A percentile compares a stretch with the other conserved stretches of the same genome.
Evolutionary conservation across 1,284 basidiomycete species (phyloP).

Genomic region (Fomitopsis schrenkii): DNA sequence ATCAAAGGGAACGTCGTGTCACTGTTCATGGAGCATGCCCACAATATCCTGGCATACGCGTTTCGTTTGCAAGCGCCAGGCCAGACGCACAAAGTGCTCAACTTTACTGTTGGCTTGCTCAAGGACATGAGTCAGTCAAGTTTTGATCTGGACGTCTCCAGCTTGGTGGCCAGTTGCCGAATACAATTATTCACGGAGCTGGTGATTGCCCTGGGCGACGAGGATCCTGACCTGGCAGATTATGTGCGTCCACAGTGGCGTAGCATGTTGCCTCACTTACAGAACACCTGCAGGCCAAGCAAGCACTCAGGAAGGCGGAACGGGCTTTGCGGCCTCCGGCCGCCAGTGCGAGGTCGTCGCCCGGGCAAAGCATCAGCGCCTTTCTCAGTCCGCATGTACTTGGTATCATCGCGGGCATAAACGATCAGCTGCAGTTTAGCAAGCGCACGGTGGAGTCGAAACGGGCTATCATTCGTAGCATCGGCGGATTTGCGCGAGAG

Average conservation of each 20-base stretch:
- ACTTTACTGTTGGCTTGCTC: slow-evolving; percentile 58
- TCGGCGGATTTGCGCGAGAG: slow-evolving; percentile 70
- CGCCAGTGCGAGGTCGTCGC: slow-evolving; percentile 19
- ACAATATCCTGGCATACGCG: slow-evolving; percentile 68
- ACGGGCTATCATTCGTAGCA: slow-evolving; percentile 72
- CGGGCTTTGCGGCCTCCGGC: slow-evolving; percentile 25
- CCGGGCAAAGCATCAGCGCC: slow-evolving; percentile 28
- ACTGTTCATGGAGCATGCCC: slow-evolving; percentile 59
- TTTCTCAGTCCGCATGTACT: slow-evolving; percentile 77
- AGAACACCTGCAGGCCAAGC: slow-evolving; percentile 41
- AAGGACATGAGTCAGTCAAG: slow-evolving; percentile 31
- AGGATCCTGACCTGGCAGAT: slow-evolving; percentile 40
- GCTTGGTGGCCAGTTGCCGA: slow-evolving; percentile 60
- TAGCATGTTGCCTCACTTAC: background rate
- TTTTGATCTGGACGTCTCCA: slow-evolving; percentile 42
- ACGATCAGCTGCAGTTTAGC: slow-evolving; percentile 78
- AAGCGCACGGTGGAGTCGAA: slow-evolving; percentile 68
- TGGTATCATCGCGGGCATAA: slow-evolving; percentile 78
- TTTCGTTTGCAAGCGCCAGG: slow-evolving; percentile 57
- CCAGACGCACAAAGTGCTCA: slow-evolving; percentile 52
- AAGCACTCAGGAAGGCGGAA: slow-evolving; percentile 62
- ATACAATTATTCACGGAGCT: slow-evolving; percentile 70
- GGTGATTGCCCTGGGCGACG: slow-evolving; percentile 74
- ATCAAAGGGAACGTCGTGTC: slow-evolving; percentile 43
- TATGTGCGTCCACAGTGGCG: slow-evolving; percentile 34